Evolutionary conservation across 2,329 filamentous ascomycete species (phyloP).

Genomic region (Cladosporium colombiae): DNA sequence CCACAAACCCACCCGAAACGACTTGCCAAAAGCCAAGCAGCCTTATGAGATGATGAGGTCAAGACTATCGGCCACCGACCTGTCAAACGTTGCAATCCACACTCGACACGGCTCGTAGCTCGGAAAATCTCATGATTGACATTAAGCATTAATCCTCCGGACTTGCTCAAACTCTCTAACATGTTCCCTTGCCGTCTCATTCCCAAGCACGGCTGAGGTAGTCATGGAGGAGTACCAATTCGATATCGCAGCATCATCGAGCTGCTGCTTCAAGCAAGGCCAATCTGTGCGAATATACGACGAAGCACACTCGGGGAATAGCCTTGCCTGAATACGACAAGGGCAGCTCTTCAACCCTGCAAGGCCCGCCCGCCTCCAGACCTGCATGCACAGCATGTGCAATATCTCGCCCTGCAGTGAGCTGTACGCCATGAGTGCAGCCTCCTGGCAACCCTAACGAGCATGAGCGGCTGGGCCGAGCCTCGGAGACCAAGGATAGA

Average conservation of each 20-base stretch:
- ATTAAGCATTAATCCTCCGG: neutral
- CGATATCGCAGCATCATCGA: constrained; percentile 14
- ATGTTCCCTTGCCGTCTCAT: neutral
- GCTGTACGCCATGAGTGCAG: neutral
- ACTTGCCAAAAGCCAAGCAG: constrained; percentile 1
- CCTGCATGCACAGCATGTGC: neutral
- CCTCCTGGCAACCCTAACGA: neutral
- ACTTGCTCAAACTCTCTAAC: neutral
- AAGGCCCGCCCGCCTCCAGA: neutral
- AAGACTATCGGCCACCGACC: constrained; percentile 10
- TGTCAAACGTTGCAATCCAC: neutral
- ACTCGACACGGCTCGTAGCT: constrained; percentile 2
- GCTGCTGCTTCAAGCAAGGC: constrained; percentile 1
- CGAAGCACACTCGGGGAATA: neutral
- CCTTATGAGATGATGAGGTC: constrained; percentile 5
- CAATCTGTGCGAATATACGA: constrained; percentile 3
- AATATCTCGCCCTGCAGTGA: neutral
- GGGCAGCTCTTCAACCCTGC: neutral
- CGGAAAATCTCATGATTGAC: neutral
- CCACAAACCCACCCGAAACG: neutral
- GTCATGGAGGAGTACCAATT: neutral
- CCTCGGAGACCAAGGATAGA: neutral
- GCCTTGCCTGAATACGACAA: neutral
- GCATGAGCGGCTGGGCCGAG: neutral
- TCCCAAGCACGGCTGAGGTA: neutral